phyloP scores from a whole-genome alignment of 306 rosid genomes.

The Inga laurina region DNA sequence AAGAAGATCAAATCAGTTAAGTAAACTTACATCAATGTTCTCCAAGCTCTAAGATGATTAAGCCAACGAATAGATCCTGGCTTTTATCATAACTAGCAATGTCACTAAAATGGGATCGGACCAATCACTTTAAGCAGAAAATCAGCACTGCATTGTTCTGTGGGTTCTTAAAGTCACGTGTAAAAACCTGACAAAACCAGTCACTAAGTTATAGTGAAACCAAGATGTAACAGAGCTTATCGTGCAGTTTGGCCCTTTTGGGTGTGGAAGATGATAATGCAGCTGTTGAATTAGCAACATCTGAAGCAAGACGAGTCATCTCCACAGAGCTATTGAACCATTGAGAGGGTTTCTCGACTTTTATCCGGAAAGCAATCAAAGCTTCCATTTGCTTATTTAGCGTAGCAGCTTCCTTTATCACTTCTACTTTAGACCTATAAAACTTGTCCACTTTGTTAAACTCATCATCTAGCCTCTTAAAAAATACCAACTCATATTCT shows the following conservation, averaged over 20 bases:
- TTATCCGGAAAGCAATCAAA: slow-evolving; percentile 63
- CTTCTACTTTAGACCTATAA: slow-evolving; percentile 52
- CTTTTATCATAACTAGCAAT: neutral
- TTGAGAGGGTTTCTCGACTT: slow-evolving; percentile 59
- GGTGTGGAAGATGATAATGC: slow-evolving; percentile 58
- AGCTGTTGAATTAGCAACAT: slow-evolving; percentile 51
- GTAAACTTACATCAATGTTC: neutral
- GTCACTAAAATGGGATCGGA: neutral
- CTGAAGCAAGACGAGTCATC: slow-evolving; percentile 61
- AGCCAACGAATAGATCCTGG: neutral
- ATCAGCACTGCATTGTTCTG: neutral
- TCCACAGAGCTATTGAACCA: slow-evolving; percentile 43
- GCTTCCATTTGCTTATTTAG: slow-evolving; percentile 73
- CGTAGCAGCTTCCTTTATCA: slow-evolving; percentile 55
- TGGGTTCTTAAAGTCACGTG: neutral
- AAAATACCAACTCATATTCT: slow-evolving; percentile 56
- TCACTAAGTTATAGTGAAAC: neutral
- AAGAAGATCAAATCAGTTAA: neutral
- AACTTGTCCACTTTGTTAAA: slow-evolving; percentile 66
- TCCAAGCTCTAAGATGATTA: neutral
- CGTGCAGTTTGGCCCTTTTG: slow-evolving; percentile 26
- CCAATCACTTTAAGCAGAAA: neutral
- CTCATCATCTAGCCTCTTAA: slow-evolving; percentile 56
- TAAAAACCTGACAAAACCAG: neutral
- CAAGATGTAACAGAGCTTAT: slow-evolving; percentile 23